phyloP scores from a whole-genome alignment of 2,329 filamentous ascomycete genomes.

The Lomentospora prolificans region DNA sequence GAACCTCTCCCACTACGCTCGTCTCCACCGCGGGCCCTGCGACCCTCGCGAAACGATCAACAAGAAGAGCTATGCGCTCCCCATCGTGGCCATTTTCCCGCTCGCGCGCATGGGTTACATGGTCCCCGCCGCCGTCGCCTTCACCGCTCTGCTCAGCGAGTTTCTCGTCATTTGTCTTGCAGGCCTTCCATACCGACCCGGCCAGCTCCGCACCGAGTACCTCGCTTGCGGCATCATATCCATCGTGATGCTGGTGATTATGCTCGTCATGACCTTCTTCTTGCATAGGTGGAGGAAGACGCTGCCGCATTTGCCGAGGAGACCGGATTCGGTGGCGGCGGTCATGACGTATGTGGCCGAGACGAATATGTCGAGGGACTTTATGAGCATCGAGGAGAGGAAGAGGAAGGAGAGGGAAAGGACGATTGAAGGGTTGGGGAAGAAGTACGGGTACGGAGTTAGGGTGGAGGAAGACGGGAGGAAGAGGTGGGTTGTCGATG shows the following conservation, averaged over 20 bases:
- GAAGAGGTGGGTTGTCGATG: slow-evolving; percentile 14
- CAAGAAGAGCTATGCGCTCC: slow-evolving; percentile 11
- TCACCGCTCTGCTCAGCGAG: slow-evolving; percentile 14
- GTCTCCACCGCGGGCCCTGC: slow-evolving; percentile 12
- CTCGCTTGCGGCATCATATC: slow-evolving; percentile 13
- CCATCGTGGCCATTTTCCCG: slow-evolving; percentile 13
- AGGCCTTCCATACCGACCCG: slow-evolving; percentile 16
- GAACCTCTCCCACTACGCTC: slow-evolving; percentile 14
- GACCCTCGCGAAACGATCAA: slow-evolving; percentile 13
- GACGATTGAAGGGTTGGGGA: slow-evolving; percentile 12
- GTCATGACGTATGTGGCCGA: slow-evolving; percentile 18
- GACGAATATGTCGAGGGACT: slow-evolving; percentile 14
- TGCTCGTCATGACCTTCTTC: slow-evolving; percentile 13
- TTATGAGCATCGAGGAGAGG: slow-evolving; percentile 11
- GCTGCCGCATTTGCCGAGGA: slow-evolving; percentile 15
- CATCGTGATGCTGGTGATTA: slow-evolving; percentile 11
- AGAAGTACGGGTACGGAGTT: slow-evolving; percentile 14
- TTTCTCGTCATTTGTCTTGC: slow-evolving; percentile 16
- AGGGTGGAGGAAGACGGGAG: slow-evolving; percentile 11
- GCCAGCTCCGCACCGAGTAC: slow-evolving; percentile 16
- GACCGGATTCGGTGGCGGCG: slow-evolving; percentile 15
- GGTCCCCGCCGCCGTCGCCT: slow-evolving; percentile 13
- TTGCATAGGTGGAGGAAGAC: slow-evolving; percentile 13
- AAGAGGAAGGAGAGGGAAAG: slow-evolving; percentile 10
- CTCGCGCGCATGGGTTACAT: slow-evolving; percentile 13